Evolutionary conservation across 2,329 filamentous ascomycete species (phyloP).

Genomic region (Blastomyces gilchristii): DNA sequence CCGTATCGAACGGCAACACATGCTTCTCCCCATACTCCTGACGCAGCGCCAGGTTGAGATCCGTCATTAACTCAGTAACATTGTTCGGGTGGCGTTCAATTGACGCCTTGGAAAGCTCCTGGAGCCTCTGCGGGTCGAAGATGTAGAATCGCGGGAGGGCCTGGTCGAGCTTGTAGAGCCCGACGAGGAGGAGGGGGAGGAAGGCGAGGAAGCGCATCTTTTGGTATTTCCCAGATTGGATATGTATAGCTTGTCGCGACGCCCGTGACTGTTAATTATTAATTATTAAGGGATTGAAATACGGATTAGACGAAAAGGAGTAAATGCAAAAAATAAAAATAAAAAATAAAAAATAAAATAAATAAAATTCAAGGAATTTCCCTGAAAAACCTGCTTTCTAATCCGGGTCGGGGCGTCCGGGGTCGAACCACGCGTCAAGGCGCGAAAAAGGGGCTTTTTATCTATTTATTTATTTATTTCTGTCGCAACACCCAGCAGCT

Average conservation of each 20-base stretch:
- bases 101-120: conserved; percentile 17
- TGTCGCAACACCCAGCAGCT: no score
- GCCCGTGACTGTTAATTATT: no score
- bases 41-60: conserved; percentile 11
- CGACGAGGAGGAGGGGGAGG: conserved; percentile 9
- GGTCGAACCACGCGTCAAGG: neutral
- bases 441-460: neutral
- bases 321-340: neutral
- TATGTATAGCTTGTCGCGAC: no score
- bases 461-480: no score
- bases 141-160: conserved; percentile 16
- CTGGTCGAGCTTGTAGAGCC: conserved; percentile 10
- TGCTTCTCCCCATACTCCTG: conserved; percentile 12
- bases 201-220: conserved; percentile 7
- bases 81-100: conserved; percentile 23
- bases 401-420: neutral
- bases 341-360: neutral
- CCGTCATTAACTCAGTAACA: conserved; percentile 24
- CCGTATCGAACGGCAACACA: conserved; percentile 8
- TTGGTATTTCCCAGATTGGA: no score
- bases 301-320: no score
- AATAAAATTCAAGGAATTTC: no score
- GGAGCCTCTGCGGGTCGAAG: conserved; percentile 17
- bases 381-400: neutral
- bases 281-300: no score